These are phyloP conservation scores for Scedosporium aurantiacum DNA, from an alignment of 2,329 filamentous ascomycete genomes.

Conservation along the genomic window DNA sequence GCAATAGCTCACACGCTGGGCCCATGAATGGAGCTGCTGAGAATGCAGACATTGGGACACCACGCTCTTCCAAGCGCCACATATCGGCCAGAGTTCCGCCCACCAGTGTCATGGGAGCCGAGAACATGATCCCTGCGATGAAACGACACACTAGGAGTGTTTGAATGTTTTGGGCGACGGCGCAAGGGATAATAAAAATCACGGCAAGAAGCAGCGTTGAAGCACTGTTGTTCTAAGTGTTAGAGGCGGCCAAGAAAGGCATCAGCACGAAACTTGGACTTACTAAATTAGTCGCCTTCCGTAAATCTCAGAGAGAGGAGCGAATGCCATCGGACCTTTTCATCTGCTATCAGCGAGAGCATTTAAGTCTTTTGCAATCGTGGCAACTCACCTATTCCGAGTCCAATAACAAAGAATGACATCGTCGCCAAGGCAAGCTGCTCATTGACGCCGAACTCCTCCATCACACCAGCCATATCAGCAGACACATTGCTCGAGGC, in stretches of 20 bases:
- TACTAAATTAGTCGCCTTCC: slow-evolving; percentile 62
- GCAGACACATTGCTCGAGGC: slow-evolving; percentile 72
- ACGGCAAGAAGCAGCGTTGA: slow-evolving; percentile 37
- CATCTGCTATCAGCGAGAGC: not conserved
- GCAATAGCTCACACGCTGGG: slow-evolving; percentile 25
- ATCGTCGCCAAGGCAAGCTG: slow-evolving; percentile 29
- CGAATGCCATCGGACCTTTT: slow-evolving; percentile 63
- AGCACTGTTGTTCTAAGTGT: not conserved
- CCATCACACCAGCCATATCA: slow-evolving; percentile 52
- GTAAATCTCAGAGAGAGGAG: slow-evolving; percentile 65
- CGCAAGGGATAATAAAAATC: slow-evolving; percentile 52
- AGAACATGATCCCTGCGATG: slow-evolving; percentile 52
- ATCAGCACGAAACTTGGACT: slow-evolving; percentile 10
- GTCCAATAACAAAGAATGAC: slow-evolving; percentile 53
- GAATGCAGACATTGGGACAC: slow-evolving; percentile 48
- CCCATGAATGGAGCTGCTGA: slow-evolving; percentile 54
- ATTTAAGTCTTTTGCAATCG: not conserved
- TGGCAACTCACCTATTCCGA: slow-evolving; percentile 48
- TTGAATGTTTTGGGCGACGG: slow-evolving; percentile 42
- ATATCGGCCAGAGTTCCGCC: slow-evolving; percentile 55
- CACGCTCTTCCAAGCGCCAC: slow-evolving; percentile 42
- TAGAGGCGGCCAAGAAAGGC: not conserved
- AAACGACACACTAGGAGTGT: slow-evolving; percentile 59
- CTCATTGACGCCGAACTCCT: slow-evolving; percentile 53
- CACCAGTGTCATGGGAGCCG: slow-evolving; percentile 50